Base-by-base conservation (phyloP, 495 filamentous ascomycete genomes). In the Xylaria nigripes region DNA sequence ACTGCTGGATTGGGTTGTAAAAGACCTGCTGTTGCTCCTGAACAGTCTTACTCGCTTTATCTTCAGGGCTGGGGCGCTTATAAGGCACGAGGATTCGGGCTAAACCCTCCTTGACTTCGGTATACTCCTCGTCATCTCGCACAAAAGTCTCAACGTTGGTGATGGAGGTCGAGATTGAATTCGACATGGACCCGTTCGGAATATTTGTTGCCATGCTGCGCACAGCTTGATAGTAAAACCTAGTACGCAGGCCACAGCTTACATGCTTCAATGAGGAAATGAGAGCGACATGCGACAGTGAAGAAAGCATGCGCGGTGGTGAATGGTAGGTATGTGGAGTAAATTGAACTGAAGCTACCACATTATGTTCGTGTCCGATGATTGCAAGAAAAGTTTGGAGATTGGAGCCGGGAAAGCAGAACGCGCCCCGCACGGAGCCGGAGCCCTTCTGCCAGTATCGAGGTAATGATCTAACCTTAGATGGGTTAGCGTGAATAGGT, bases 1-100 rank as follows among this genome's bases (percentile, higher is more conserved):
- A 98, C 68, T 97, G 94, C 65, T 97, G 94, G 40, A 98, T 95
- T 0, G 93, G 92, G 59, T 98, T 98, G 73, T 98, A 98, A 67
- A 98, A 98, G 23, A 98, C 94, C 25, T 84, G 80, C 65, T 95
- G 89, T 34, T 73, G 72, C 32, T 70, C 68, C 49, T 73, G 66
- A 40, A 68, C 60, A n/a, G 66, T 61, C 27, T 60, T 64, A 9
- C 48, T 53, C 18, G 49, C 54, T 36, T 67, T 65, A 13, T 21
- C 48, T 12, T 48, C 52, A 24, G 62, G 61, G 41, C 67, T 61
- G 16, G 65, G 66, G 16, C 60, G 56, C 8, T 65, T 60, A 24
- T 61, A 56, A n/a, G 73, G 71, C 10, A 76, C 68, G 43, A 76
- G 61, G 21, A 77, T 77, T 22, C 69, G 66, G 29, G 68, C 75